phyloP scores from a whole-genome alignment of 2,329 filamentous ascomycete species.

The Fragosphaeria purpurea region DNA sequence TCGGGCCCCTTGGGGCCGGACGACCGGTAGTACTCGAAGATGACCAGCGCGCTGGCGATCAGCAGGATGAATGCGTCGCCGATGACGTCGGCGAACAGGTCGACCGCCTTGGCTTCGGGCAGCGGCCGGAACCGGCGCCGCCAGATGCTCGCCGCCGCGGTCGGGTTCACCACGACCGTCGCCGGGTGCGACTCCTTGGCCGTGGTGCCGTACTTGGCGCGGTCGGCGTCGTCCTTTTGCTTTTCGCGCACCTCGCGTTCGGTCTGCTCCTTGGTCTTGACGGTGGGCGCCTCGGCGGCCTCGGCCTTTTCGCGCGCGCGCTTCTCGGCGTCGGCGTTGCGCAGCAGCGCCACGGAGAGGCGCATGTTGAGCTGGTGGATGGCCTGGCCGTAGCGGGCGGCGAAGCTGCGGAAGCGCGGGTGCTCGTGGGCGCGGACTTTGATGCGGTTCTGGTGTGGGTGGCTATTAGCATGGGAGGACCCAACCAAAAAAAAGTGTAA shows the following conservation, averaged over 20 bases:
- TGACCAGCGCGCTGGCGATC: constrained; percentile 45
- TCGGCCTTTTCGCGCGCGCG: constrained; percentile 53
- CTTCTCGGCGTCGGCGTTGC: constrained; percentile 47
- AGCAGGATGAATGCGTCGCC: constrained; percentile 54
- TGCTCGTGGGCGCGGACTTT: constrained; percentile 58
- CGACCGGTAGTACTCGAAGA: constrained; percentile 52
- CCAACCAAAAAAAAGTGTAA: no score
- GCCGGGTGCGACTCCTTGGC: constrained; percentile 30
- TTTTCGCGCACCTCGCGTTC: constrained; percentile 38
- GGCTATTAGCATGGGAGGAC: no score
- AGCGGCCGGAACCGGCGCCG: constrained; percentile 50
- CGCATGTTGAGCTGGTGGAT: constrained; percentile 62
- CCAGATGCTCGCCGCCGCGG: constrained; percentile 39
- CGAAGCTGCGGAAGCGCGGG: constrained; percentile 48
- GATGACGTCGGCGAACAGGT: constrained; percentile 56
- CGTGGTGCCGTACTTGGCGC: constrained; percentile 31
- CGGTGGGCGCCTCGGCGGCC: constrained; percentile 52
- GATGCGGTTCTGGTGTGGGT: constrained; percentile 47
- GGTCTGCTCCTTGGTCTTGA: constrained; percentile 53
- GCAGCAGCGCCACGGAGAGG: constrained; percentile 47
- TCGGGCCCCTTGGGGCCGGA: constrained; percentile 46
- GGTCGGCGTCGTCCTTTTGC: constrained; percentile 39
- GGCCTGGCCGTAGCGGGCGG: constrained; percentile 50
- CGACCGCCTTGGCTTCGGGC: constrained; percentile 56
- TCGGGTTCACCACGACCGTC: constrained; percentile 13